Base-by-base conservation (phyloP, 1,139 yeast genomes). In the Yamadazyma sp. region DNA sequence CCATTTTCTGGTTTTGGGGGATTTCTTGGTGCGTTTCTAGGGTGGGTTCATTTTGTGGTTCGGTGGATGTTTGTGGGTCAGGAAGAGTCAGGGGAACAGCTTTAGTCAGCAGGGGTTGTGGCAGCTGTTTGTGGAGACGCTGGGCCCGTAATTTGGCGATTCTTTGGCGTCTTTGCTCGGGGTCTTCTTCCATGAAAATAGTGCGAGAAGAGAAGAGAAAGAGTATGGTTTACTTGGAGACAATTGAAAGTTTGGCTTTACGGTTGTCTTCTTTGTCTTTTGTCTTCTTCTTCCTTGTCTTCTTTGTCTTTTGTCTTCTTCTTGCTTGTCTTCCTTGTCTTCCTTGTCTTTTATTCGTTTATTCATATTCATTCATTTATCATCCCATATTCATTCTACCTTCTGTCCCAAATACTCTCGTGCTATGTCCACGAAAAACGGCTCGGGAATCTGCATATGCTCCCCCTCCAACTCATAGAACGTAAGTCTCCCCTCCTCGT, bases 361-460 rank as follows among this genome's bases (percentile, higher is more conserved):
- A n/a, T n/a, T n/a, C n/a, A n/a, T n/a, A n/a, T n/a, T n/a, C n/a
- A n/a, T n/a, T n/a, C n/a, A n/a, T n/a, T n/a, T n/a, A n/a, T n/a
- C n/a, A n/a, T n/a, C n/a, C n/a, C n/a, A n/a, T n/a, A n/a, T 16
- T 28, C 22, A n/a, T 14, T n/a, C 6, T 13, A 14, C 21, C 12
- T 17, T 18, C 22, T 12, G 10, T 31, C 62, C 66, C 33, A 57
- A 59, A 43, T 70, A 78, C 37, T 59, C 52, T 28, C 50, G 45
- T 3, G 70, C 69, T 10, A 76, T 56, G 4, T 62, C 57, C 16
- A 48, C 53, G 33, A 83, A 55, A 42, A 75, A 73, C 0, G 62
- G 64, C 15, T 79, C 79, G 8, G 76, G 62, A 20, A 86, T 75
- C 20, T 65, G 63, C 89, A 86, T 82, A 56, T 86, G 95, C 3